phyloP scores from a whole-genome alignment of 129 eudicot species.

The Pseudognaphalium luteoalbum region DNA sequence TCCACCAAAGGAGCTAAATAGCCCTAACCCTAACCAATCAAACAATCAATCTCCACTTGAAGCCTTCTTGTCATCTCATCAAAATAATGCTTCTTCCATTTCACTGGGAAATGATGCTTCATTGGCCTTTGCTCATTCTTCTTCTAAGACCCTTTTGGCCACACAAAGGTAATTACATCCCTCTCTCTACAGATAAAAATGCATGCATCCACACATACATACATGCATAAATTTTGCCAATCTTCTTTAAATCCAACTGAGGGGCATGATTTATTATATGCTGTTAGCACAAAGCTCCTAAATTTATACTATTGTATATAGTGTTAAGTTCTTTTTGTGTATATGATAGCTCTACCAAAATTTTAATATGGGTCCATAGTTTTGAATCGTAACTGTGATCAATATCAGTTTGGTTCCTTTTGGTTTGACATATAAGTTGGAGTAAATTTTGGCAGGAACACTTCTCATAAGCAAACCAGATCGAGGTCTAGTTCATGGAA shows the following conservation, averaged over 20 bases:
- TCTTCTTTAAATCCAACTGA: neutral
- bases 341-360: neutral
- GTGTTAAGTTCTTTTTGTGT: too few relatives aligned
- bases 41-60: conserved; percentile 43
- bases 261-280: neutral
- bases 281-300: too few relatives aligned
- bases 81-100: conserved; percentile 52
- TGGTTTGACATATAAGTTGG: neutral
- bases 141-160: conserved; percentile 46
- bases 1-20: conserved; percentile 81
- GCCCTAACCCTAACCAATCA: conserved; percentile 47
- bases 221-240: neutral
- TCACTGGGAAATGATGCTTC: conserved; percentile 55
- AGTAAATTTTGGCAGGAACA: neutral
- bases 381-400: neutral
- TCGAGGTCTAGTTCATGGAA: neutral
- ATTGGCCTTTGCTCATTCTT: conserved; percentile 64
- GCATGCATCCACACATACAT: neutral
- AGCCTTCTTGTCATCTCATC: conserved; percentile 49
- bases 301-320: too few relatives aligned
- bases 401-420: neutral
- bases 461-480: neutral
- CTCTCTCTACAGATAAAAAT: neutral
- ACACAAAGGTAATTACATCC: conserved; percentile 51
- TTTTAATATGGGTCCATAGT: neutral